Evolutionary conservation across 208 protist species (phyloP), one percentile per base, ranked within the genome.

Genomic region (Novymonas esmeraldas): DNA sequence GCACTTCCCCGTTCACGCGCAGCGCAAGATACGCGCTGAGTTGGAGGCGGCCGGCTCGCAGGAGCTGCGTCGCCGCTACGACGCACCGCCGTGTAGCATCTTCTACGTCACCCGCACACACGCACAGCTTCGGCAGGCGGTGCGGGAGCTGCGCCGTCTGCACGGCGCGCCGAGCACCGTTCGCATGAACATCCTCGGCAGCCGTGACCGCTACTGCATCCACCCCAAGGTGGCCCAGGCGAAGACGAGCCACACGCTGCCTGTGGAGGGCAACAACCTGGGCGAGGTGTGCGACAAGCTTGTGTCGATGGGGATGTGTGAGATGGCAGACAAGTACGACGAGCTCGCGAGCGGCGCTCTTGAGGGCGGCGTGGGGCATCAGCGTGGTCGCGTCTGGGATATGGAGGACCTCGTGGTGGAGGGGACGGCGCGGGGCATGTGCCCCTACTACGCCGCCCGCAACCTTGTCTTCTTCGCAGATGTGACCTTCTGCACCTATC

Each of bases 81-180:
- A 74, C 9, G 39, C 81, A 36, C 83, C 83, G 29, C 75, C 75
- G n/a, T 90, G 82, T 52, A 88, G 79, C 33, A 71, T 99, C 44
- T 98, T 99, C 58, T 99, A 98, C 82, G 73, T 88, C 10, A 98
- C 95, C 2, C 83, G 98, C 51, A 99, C 98, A 9, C 98, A 99
- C 80, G 88, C 93, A 18, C 98, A 99, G 85, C 76, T 99, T 24
- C 71, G 87, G 34, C 98, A 99, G 70, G 86, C 95, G 0, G 84
- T 98, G 13, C 70, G 84, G 2, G 98, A 99, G 83, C 76, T 99
- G 29, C 85, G 88, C 20, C 74, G 79, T 33, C 95, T 98, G 5
- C 61, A 76, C 33, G 73, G 64, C 11, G 65, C 66, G 7, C 24
- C 77, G 20, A 34, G 65, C n/a, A 66, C 64, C 34, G 61, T 94